phyloP scores from a whole-genome alignment of 139 green algal species.

The Chlamydomonas schloesseri region DNA sequence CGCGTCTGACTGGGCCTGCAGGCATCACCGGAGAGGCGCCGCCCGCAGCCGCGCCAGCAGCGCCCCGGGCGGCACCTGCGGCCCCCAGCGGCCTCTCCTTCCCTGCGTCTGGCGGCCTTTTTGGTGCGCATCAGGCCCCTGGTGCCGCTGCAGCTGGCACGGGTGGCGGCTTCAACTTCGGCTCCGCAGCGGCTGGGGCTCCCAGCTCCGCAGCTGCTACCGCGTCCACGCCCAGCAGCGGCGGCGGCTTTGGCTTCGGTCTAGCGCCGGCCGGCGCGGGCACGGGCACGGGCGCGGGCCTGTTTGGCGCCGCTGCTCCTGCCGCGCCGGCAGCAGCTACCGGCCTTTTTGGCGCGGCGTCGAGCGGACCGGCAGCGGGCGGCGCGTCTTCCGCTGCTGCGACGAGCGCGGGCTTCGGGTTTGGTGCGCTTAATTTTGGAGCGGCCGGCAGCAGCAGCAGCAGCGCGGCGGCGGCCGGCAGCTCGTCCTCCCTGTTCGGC shows the following conservation, averaged over 20 bases:
- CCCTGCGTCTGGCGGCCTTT: not conserved
- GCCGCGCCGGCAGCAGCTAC: not conserved
- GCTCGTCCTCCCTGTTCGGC: not conserved
- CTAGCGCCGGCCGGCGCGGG: not conserved
- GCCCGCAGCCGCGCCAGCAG: not conserved
- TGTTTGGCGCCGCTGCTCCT: not conserved
- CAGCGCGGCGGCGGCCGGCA: too few relatives aligned
- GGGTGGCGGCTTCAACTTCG: not conserved
- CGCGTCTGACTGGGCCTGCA: too few relatives aligned
- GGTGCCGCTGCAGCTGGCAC: not conserved
- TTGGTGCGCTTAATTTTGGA: not conserved
- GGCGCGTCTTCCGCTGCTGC: too few relatives aligned
- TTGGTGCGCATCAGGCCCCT: too few relatives aligned
- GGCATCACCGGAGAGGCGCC: too few relatives aligned
- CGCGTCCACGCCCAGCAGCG: not conserved
- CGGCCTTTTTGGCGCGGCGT: not conserved
- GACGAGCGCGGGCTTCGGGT: not conserved
- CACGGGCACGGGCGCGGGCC: not conserved
- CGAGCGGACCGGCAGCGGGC: too few relatives aligned
- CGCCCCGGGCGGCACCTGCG: not conserved
- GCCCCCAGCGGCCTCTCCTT: not conserved
- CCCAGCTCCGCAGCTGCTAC: not conserved
- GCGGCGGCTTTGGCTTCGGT: slow-evolving; percentile 17
- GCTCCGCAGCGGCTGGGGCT: not conserved
- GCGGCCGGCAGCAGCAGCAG: too few relatives aligned